phyloP scores from a whole-genome alignment of 192 early-diverging fungal species.

The Gigaspora rosea region DNA sequence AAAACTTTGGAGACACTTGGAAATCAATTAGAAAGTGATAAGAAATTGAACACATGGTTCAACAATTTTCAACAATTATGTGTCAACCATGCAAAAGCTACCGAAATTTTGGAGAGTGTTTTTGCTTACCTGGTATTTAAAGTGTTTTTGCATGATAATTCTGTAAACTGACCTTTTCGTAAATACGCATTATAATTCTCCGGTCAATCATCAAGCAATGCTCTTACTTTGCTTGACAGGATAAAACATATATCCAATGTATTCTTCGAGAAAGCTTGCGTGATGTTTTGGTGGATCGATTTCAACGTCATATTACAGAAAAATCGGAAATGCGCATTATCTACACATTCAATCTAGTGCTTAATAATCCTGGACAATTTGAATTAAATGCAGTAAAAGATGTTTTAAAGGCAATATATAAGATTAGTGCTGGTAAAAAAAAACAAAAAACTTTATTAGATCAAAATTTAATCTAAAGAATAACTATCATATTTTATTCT shows the following conservation, averaged over 20 bases:
- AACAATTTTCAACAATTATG: constrained; percentile 21
- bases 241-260: constrained; percentile 30
- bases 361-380: constrained; percentile 4
- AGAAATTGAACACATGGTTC: constrained; percentile 13
- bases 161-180: background rate
- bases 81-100: constrained; percentile 31
- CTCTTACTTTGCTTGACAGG: background rate
- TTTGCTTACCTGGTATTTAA: constrained; percentile 36
- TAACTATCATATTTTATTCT: background rate
- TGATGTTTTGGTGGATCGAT: constrained; percentile 3
- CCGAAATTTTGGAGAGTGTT: constrained; percentile 27
- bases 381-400: constrained; percentile 17
- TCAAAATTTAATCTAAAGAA: background rate
- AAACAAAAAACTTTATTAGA: background rate
- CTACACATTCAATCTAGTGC: constrained; percentile 12
- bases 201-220: background rate
- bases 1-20: constrained; percentile 16
- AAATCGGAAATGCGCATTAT: constrained; percentile 27
- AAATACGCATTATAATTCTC: background rate
- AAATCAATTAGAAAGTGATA: constrained; percentile 5
- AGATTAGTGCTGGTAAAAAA: constrained; percentile 25
- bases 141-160: background rate
- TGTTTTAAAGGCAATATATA: constrained; percentile 6
- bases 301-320: constrained; percentile 1
- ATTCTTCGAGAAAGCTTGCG: constrained; percentile 14